phyloP scores from a whole-genome alignment of 1,139 yeast species.

The Spathaspora jeffriesii region DNA sequence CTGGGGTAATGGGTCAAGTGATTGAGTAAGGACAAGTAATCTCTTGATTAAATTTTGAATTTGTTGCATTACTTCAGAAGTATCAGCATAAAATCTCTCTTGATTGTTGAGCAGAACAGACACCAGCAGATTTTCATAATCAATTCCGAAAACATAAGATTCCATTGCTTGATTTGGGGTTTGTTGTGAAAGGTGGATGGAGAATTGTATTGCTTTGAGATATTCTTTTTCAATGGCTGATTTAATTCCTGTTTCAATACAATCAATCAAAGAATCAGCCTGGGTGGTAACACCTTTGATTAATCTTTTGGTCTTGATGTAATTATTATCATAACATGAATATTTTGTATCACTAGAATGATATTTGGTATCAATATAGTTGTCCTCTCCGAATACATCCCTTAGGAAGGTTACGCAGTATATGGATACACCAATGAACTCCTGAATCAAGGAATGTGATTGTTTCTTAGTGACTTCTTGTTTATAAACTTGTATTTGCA shows the following conservation, averaged over 20 bases:
- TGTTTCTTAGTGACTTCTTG: conserved; percentile 23
- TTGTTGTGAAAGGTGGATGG: conserved; percentile 39
- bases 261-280: conserved; percentile 32
- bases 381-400: conserved; percentile 50
- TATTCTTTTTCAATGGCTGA: conserved; percentile 41
- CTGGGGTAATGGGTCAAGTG: conserved; percentile 48
- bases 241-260: conserved; percentile 52
- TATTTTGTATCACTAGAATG: conserved; percentile 27
- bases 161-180: conserved; percentile 42
- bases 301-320: conserved; percentile 46
- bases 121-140: conserved; percentile 24
- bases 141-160: conserved; percentile 48
- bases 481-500: conserved; percentile 16
- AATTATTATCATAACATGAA: conserved; percentile 13
- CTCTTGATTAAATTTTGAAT: conserved; percentile 35
- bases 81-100: conserved; percentile 18
- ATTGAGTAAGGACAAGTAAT: conserved; percentile 53
- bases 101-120: conserved; percentile 6
- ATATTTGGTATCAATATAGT: conserved; percentile 44
- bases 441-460: conserved; percentile 40
- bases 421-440: conserved; percentile 46
- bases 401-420: conserved; percentile 55
- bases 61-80: conserved; percentile 25
- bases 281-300: conserved; percentile 35
- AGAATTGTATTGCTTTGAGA: conserved; percentile 45